These are phyloP conservation scores for Trypanosoma avium DNA, from an alignment of 208 protist genomes.

Conservation along the genomic window DNA sequence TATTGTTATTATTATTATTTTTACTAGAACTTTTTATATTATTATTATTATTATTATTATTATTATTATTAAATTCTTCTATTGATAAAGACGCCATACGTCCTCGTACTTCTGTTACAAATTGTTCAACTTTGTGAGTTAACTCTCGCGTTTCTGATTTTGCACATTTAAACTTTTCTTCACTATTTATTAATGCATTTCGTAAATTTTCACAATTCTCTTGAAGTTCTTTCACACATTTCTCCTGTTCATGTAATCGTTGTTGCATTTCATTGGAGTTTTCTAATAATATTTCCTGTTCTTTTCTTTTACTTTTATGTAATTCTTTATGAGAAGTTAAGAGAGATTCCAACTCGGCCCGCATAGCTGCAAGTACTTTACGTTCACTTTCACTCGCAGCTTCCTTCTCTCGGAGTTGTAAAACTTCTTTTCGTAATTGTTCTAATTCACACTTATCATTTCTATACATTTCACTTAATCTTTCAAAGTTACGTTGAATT, in stretches of 20 bases:
- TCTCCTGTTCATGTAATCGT: background rate
- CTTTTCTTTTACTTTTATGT: background rate
- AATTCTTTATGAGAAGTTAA: conserved; percentile 15
- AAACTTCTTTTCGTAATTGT: conserved; percentile 19
- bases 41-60: background rate
- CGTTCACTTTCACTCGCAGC: conserved; percentile 4
- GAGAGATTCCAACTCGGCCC: conserved; percentile 25
- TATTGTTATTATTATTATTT: background rate
- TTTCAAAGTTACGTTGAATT: conserved; percentile 90
- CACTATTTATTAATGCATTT: background rate
- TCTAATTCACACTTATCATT: conserved; percentile 49
- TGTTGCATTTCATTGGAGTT: background rate
- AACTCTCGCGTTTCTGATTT: background rate
- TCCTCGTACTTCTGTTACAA: conserved; percentile 7
- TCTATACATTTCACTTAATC: conserved; percentile 75
- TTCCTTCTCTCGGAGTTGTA: conserved; percentile 24
- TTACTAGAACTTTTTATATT: background rate
- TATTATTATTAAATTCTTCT: background rate
- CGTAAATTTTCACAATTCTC: background rate
- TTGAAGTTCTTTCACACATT: background rate
- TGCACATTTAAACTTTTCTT: conserved; percentile 2
- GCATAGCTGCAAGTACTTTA: conserved; percentile 27
- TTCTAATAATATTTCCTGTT: background rate
- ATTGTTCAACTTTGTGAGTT: conserved; percentile 7
- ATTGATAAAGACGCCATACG: conserved; percentile 6